Conservation (phyloP, 257 asterid genomes). For the Cordia subcordata region DNA sequence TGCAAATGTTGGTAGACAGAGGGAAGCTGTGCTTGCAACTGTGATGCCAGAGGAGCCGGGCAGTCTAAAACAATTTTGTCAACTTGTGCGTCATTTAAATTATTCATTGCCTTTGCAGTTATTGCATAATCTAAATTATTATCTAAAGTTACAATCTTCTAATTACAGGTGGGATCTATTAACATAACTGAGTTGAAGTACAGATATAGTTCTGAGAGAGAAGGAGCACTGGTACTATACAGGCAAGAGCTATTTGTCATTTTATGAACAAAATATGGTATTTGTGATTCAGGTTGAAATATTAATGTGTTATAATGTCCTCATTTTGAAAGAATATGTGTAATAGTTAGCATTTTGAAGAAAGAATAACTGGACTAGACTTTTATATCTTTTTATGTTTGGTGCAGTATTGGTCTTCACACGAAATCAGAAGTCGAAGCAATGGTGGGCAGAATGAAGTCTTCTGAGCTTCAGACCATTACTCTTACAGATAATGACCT, state of each 20-base stretch:
- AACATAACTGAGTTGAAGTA: conserved; percentile 84
- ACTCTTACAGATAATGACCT: conserved; percentile 76
- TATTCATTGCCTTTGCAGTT: neutral
- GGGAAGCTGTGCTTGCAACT: conserved; percentile 86
- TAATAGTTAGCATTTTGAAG: no score
- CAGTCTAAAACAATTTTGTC: conserved; percentile 64
- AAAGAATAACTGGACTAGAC: conserved; percentile 25
- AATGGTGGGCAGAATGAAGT: conserved; percentile 55
- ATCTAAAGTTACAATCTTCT: conserved; percentile 3
- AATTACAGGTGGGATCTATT: conserved; percentile 74
- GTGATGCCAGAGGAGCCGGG: conserved; percentile 78
- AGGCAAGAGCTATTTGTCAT: conserved; percentile 40
- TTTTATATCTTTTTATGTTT: neutral
- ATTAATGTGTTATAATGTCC: no score
- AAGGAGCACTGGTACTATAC: conserved; percentile 67
- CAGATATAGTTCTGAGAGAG: conserved; percentile 62
- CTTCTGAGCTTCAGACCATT: conserved; percentile 51
- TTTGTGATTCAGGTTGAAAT: no score
- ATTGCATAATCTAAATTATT: neutral
- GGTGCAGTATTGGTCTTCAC: conserved; percentile 78
- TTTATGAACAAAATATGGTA: neutral
- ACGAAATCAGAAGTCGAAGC: conserved; percentile 63
- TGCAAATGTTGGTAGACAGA: conserved; percentile 79
- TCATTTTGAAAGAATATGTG: no score
- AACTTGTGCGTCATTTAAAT: conserved; percentile 42